Percentiles rank a stretch among this genome's conserved stretches.
Evolutionary conservation across 2,329 filamentous ascomycete genomes (phyloP).

Genomic region (Trichoderma pleuroti): DNA sequence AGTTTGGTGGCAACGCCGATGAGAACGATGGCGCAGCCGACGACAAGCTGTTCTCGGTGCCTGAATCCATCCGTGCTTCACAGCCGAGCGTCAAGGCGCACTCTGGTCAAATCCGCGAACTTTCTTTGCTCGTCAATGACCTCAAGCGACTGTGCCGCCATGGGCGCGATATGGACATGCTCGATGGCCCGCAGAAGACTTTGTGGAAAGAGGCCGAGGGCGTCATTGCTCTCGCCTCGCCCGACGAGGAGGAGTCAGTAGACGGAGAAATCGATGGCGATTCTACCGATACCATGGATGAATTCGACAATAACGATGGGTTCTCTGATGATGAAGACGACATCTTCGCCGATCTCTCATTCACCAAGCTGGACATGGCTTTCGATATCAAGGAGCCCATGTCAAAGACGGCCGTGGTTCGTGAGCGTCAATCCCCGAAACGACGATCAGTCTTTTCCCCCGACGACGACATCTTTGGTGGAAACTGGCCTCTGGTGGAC

Average conservation of each 20-base stretch:
- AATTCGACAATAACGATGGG: constrained; percentile 40
- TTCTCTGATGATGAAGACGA: constrained; percentile 42
- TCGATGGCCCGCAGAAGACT: constrained; percentile 54
- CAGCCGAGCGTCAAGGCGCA: constrained; percentile 80
- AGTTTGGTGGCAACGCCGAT: constrained; percentile 56
- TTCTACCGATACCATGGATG: constrained; percentile 40
- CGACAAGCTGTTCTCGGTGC: constrained; percentile 46
- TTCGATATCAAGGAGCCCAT: constrained; percentile 43
- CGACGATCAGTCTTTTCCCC: constrained; percentile 62
- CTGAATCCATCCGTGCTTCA: constrained; percentile 73
- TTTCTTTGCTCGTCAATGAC: constrained; percentile 78
- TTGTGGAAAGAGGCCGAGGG: constrained; percentile 81
- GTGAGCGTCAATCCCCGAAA: constrained; percentile 50
- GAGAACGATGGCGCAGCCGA: constrained; percentile 35
- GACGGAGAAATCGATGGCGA: constrained; percentile 38
- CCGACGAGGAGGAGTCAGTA: constrained; percentile 47
- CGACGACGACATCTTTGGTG: constrained; percentile 64
- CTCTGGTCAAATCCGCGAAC: constrained; percentile 77
- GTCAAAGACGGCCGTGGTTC: constrained; percentile 51
- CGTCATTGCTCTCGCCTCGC: constrained; percentile 79
- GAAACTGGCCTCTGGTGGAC: constrained; percentile 45
- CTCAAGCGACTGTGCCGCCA: constrained; percentile 72
- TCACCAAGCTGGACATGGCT: constrained; percentile 43
- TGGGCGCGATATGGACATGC: constrained; percentile 63
- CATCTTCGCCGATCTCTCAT: constrained; percentile 45